phyloP scores from a whole-genome alignment of 1,284 basidiomycete species.

The Puccinia coronata region DNA sequence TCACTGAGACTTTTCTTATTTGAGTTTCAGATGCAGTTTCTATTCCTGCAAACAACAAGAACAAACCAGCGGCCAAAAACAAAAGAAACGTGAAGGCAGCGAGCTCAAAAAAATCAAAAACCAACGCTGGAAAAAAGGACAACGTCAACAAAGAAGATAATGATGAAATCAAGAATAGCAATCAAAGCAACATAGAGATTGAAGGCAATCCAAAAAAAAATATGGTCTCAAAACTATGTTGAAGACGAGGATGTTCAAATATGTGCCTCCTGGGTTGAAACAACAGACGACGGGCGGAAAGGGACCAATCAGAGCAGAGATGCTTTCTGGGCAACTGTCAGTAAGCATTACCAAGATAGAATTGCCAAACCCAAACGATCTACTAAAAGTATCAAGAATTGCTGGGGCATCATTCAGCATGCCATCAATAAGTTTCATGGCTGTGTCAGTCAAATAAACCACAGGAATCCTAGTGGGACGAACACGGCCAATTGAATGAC shows the following conservation, averaged over 20 bases:
- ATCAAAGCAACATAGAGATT: too few species aligned
- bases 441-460: neutral
- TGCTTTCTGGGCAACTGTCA: neutral
- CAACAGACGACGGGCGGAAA: neutral
- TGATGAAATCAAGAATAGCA: neutral
- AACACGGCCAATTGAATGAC: neutral
- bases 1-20: too few species aligned
- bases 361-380: neutral
- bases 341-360: neutral
- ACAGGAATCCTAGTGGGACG: neutral
- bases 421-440: conserved; percentile 2
- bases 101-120: too few species aligned
- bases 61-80: too few species aligned
- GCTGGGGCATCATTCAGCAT: neutral
- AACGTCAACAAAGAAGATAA: too few species aligned
- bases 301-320: neutral
- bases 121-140: too few species aligned
- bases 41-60: too few species aligned
- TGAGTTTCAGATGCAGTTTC: too few species aligned
- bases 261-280: neutral
- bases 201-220: neutral
- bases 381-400: neutral
- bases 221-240: conserved; percentile 53
- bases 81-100: too few species aligned
- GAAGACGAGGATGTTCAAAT: neutral